A percentile compares a stretch with the other conserved stretches of the same genome.
Conservation (phyloP, 768 basidiomycete species). For the Leucosporidium scottii region DNA sequence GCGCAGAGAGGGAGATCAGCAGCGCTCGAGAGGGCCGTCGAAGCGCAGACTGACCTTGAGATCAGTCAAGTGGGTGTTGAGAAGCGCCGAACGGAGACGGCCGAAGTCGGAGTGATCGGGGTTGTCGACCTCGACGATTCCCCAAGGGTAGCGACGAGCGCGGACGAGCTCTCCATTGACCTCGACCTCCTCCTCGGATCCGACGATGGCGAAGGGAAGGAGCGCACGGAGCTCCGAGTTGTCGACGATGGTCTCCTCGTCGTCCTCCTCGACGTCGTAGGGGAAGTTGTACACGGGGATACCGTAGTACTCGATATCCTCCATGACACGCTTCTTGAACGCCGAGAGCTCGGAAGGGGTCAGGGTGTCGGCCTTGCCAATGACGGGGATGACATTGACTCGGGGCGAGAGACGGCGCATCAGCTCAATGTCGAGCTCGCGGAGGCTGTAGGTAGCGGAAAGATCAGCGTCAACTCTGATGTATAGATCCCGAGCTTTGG, state of each 20-base stretch:
- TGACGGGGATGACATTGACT: conserved; percentile 97
- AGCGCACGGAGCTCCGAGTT: conserved; percentile 91
- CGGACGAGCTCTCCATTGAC: conserved; percentile 78
- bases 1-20: too few relatives aligned
- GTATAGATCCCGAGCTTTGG: background rate
- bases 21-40: too few relatives aligned
- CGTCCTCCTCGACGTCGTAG: conserved; percentile 97
- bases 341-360: conserved; percentile 86
- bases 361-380: conserved; percentile 89
- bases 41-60: conserved; percentile 51
- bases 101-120: conserved; percentile 99
- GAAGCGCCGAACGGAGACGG: conserved; percentile 77
- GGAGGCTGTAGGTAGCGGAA: conserved; percentile 46
- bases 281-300: conserved; percentile 99
- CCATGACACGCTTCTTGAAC: conserved; percentile 99
- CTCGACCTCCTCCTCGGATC: conserved; percentile 93
- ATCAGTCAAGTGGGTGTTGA: conserved; percentile 91
- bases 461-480: background rate
- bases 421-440: conserved; percentile 98
- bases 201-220: conserved; percentile 93
- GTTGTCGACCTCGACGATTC: conserved; percentile 96
- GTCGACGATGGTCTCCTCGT: conserved; percentile 95
- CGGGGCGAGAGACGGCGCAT: conserved; percentile 97
- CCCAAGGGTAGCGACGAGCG: conserved; percentile 96
- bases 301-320: conserved; percentile 96